Conservation (phyloP, 2,329 filamentous ascomycete genomes). For the Ophiostoma montium region DNA sequence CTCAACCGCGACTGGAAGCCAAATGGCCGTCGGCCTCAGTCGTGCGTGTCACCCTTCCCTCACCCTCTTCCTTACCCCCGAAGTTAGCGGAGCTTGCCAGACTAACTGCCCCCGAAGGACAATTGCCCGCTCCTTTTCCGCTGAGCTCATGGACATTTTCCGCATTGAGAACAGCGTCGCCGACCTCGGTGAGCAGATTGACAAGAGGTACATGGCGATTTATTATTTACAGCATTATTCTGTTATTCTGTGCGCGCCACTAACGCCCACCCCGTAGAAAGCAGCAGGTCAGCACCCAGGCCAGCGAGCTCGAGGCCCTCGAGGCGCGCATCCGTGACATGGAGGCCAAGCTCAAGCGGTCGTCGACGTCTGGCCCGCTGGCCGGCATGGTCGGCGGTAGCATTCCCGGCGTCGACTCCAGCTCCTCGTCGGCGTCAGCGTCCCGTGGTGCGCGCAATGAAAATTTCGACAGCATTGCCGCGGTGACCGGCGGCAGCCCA, state of each 20-base stretch:
- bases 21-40: conserved; percentile 63
- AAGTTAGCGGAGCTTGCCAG: too few relatives aligned
- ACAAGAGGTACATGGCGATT: conserved; percentile 85
- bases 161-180: conserved; percentile 67
- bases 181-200: conserved; percentile 59
- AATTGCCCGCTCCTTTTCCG: conserved; percentile 74
- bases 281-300: conserved; percentile 58
- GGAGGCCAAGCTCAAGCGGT: conserved; percentile 55
- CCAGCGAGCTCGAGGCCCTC: conserved; percentile 70
- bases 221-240: too few relatives aligned
- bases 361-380: neutral
- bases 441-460: conserved; percentile 18
- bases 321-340: conserved; percentile 74
- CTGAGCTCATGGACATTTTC: conserved; percentile 78
- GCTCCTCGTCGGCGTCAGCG: conserved; percentile 17
- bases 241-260: neutral
- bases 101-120: conserved; percentile 41
- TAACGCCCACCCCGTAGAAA: conserved; percentile 42
- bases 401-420: neutral
- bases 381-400: conserved; percentile 5
- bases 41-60: conserved; percentile 42
- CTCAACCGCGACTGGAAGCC: conserved; percentile 70
- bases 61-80: neutral
- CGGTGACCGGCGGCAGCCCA: conserved; percentile 9
- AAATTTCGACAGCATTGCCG: conserved; percentile 18